Base-by-base conservation (phyloP, 1,139 yeast genomes). In the Kodamaea suecica region DNA sequence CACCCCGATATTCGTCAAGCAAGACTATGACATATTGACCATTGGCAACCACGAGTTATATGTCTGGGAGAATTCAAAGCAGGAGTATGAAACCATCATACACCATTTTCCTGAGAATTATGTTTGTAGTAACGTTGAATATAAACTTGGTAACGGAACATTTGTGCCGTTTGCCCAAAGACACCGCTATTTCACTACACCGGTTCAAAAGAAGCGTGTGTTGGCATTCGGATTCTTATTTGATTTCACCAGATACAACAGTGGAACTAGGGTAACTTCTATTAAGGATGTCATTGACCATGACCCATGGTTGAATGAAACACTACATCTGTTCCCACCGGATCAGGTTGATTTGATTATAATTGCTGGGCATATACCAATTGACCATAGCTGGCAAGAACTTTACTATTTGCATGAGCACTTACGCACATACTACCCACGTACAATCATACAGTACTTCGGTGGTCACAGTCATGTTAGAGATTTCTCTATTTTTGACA, bases 381-480 rank as follows among this genome's bases (percentile, higher is more conserved):
- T 87, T 2, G 63, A 67, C 17, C 77, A 66, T 41, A 44, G 52
- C 13, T 75, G 81, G 76, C 55, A 63, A 3, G 95, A 85, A 48
- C 62, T 82, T 47, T 63, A 66, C 34, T 47, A 56, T 2, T 57
- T 84, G 24, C 87, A 84, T 48, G 28, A 53, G 0, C 62, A 59
- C 7, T 59, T 92, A 28, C 71, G 97, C 36, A 42, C 55, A 15
- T 66, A 57, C 25, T 82, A 75, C 50, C 90, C 95, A 2, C 52
- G 67, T 17, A 71, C 74, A 0, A 69, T 80, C 1, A 84, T 92
- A 34, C 95, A 87, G 52, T 84, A 84, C 52, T 81, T 92, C 56
- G 97, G 97, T 1, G 98, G 97, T 1, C 98, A 92, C 59, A 80
- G 95, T 27, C 98, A 92, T 56, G 79, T 92, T 25, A 70, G 98